Evolutionary conservation across 2,329 filamentous ascomycete genomes (phyloP).

Genomic region (Pseudopyrenochaeta lycopersici): DNA sequence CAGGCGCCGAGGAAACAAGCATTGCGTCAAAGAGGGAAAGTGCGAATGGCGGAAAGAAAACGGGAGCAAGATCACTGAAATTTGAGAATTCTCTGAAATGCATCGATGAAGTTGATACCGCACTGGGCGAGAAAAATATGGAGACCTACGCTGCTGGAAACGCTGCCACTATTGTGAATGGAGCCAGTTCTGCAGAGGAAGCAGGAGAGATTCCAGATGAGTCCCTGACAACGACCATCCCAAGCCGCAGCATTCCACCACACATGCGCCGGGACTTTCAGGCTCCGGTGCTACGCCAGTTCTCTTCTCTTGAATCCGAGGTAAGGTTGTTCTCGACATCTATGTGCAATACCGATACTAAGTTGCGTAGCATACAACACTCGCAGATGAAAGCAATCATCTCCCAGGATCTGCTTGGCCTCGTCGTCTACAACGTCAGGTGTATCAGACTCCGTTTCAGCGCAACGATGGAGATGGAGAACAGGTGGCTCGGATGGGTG

Average conservation of each 20-base stretch:
- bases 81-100: no score
- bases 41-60: no score
- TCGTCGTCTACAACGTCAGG: not conserved
- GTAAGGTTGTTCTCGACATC: not conserved
- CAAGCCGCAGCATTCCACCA: constrained; percentile 12
- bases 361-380: not conserved
- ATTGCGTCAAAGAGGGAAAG: no score
- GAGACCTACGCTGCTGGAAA: not conserved
- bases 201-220: not conserved
- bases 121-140: not conserved
- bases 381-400: not conserved
- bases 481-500: constrained; percentile 13
- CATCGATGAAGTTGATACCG: no score
- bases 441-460: constrained; percentile 1
- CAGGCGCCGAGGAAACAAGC: no score
- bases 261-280: constrained; percentile 16
- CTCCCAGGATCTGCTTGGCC: not conserved
- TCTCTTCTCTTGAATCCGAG: not conserved
- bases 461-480: constrained; percentile 9
- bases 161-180: not conserved
- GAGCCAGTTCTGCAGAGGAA: not conserved
- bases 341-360: not conserved
- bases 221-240: not conserved
- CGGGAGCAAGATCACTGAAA: no score
- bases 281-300: not conserved